Conservation (phyloP, 768 basidiomycete genomes). For the Termitomyces bulborhizus region DNA sequence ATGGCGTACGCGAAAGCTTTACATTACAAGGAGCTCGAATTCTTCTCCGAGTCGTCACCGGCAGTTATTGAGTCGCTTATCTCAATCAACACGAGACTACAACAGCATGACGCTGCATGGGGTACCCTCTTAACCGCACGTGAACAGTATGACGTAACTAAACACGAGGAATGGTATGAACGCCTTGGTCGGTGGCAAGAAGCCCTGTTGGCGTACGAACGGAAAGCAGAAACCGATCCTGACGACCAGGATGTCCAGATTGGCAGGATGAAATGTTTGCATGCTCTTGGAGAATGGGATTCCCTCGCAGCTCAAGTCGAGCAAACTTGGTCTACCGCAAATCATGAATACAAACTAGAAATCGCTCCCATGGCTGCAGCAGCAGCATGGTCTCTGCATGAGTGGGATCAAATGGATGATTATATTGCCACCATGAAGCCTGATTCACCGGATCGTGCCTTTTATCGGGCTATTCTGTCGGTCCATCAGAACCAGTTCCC, state of each 20-base stretch:
- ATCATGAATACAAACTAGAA: slow-evolving; percentile 76
- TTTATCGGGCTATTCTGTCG: slow-evolving; percentile 92
- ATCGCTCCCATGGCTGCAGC: slow-evolving; percentile 97
- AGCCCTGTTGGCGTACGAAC: slow-evolving; percentile 80
- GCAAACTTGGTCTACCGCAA: slow-evolving; percentile 80
- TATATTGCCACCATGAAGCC: slow-evolving; percentile 91
- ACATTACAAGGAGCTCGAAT: slow-evolving; percentile 98
- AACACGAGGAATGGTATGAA: slow-evolving; percentile 99
- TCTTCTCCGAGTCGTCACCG: slow-evolving; percentile 86
- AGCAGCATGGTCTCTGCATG: slow-evolving; percentile 92
- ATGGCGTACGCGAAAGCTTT: slow-evolving; percentile 96
- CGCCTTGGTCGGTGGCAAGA: slow-evolving; percentile 95
- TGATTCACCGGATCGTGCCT: slow-evolving; percentile 90
- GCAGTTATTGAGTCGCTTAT: slow-evolving; percentile 92
- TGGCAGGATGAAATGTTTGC: slow-evolving; percentile 92
- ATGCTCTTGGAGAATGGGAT: slow-evolving; percentile 98
- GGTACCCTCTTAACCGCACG: slow-evolving; percentile 89
- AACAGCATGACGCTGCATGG: slow-evolving; percentile 98
- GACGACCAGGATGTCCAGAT: slow-evolving; percentile 71
- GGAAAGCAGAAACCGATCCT: slow-evolving; percentile 70
- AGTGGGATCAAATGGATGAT: slow-evolving; percentile 98
- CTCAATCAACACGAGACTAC: slow-evolving; percentile 92
- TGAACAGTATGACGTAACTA: slow-evolving; percentile 83
- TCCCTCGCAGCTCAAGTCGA: slow-evolving; percentile 80
- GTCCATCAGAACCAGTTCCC: slow-evolving; percentile 96